Conservation (phyloP, 371 early-diverging fungal genomes). For the Zychaea mexicana region DNA sequence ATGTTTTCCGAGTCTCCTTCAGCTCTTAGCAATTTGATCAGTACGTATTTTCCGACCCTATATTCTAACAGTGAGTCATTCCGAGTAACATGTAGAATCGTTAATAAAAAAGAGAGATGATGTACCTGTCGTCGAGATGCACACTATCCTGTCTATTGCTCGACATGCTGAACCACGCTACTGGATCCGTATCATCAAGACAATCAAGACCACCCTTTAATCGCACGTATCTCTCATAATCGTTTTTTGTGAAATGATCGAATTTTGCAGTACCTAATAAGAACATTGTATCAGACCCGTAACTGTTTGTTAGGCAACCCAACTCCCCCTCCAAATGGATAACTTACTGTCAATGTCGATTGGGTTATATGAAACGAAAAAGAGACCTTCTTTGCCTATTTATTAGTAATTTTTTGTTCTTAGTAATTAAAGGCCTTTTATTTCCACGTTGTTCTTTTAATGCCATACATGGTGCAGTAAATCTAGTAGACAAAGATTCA, state of each 20-base stretch:
- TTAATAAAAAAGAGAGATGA: background rate
- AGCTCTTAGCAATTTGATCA: slow-evolving; percentile 31
- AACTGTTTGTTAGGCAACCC: background rate
- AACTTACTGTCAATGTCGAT: slow-evolving; percentile 17
- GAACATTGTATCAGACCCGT: no score
- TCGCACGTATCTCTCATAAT: slow-evolving; percentile 13
- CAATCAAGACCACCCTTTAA: background rate
- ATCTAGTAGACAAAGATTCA: slow-evolving; percentile 7
- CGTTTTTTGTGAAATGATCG: slow-evolving; percentile 14
- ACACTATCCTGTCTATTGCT: slow-evolving; percentile 16
- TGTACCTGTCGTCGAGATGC: slow-evolving; percentile 16
- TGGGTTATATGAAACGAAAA: slow-evolving; percentile 27
- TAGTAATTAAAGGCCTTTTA: no score
- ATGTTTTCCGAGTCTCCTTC: slow-evolving; percentile 34
- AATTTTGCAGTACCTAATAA: slow-evolving; percentile 12
- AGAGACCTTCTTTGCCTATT: slow-evolving; percentile 31
- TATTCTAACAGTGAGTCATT: background rate
- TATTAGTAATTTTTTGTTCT: no score
- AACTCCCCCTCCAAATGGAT: background rate
- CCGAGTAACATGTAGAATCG: no score
- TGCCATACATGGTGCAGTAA: slow-evolving; percentile 34
- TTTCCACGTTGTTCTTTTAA: no score
- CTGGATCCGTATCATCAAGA: slow-evolving; percentile 25
- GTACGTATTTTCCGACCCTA: slow-evolving; percentile 31
- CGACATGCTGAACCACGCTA: slow-evolving; percentile 27